Conservation (phyloP, 73 alveolate genomes). For the Halteria grandinella region DNA sequence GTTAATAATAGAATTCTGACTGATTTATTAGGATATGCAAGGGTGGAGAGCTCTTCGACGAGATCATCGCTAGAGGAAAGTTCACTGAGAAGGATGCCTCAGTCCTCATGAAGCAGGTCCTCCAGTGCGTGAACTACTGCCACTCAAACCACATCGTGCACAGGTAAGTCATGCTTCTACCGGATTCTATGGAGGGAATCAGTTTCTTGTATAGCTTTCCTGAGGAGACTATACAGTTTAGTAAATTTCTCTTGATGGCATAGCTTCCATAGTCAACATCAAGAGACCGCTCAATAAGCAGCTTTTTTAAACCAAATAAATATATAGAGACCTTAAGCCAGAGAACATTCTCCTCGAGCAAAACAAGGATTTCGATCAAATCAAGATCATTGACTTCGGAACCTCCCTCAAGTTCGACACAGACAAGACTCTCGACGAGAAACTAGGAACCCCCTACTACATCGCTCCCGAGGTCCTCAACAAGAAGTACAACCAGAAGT, state of each 20-base stretch:
- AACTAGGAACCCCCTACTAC: conserved; percentile 93
- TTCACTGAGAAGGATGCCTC: conserved; percentile 92
- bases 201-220: too few species aligned
- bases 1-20: background rate
- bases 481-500: conserved; percentile 82
- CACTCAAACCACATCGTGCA: conserved; percentile 94
- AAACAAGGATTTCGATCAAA: conserved; percentile 66
- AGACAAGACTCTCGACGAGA: conserved; percentile 77
- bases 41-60: conserved; percentile 96
- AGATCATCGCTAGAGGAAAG: conserved; percentile 82
- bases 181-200: background rate
- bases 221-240: too few species aligned
- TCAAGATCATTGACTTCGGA: conserved; percentile 96
- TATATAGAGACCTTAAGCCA: conserved; percentile 81
- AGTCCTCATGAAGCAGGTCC: conserved; percentile 90
- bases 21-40: conserved; percentile 71
- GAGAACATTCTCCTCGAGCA: conserved; percentile 83
- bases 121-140: conserved; percentile 95
- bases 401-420: conserved; percentile 73
- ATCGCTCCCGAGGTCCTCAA: conserved; percentile 92
- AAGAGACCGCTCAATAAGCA: too few species aligned
- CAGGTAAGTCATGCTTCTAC: conserved; percentile 12
- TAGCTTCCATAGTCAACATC: too few species aligned
- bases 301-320: too few species aligned
- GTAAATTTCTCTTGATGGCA: too few species aligned